phyloP scores from a whole-genome alignment of 2,329 filamentous ascomycete genomes.

The Cucurbitaria berberidis region DNA sequence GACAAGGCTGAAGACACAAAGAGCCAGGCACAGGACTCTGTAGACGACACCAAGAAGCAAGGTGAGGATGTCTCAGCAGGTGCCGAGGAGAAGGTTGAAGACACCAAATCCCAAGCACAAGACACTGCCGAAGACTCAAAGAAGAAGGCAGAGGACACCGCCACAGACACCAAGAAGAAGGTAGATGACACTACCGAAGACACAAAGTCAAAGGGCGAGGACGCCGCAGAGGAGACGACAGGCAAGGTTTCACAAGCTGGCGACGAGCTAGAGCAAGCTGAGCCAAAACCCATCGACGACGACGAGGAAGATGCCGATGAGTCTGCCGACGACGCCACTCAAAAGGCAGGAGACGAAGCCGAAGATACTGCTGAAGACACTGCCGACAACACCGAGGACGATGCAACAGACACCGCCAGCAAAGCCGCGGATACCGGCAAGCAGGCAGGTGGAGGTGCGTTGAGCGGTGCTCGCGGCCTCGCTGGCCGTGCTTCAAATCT shows the following conservation, averaged over 20 bases:
- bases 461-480: conserved; percentile 54
- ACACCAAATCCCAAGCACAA: conserved; percentile 48
- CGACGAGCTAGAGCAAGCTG: conserved; percentile 53
- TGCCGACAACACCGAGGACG: conserved; percentile 52
- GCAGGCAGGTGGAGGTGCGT: conserved; percentile 46
- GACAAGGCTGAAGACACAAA: conserved; percentile 45
- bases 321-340: conserved; percentile 47
- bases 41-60: conserved; percentile 46
- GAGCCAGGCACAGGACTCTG: conserved; percentile 42
- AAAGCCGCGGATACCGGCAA: conserved; percentile 45
- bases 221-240: conserved; percentile 46
- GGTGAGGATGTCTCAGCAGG: conserved; percentile 12
- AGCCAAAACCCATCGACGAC: conserved; percentile 55
- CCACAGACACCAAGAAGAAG: conserved; percentile 47
- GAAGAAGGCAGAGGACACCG: conserved; percentile 50
- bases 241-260: conserved; percentile 57
- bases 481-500: conserved; percentile 56
- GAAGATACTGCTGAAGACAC: conserved; percentile 45
- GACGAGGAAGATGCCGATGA: conserved; percentile 42
- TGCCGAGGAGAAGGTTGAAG: conserved; percentile 36
- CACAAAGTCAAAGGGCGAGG: conserved; percentile 45
- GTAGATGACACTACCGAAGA: conserved; percentile 47
- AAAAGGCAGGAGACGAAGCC: conserved; percentile 56
- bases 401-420: conserved; percentile 43
- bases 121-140: conserved; percentile 43